A percentile compares a stretch with the other conserved stretches of the same genome.
Conservation (phyloP, 2,329 filamentous ascomycete genomes). For the Juglanconis juglandina region DNA sequence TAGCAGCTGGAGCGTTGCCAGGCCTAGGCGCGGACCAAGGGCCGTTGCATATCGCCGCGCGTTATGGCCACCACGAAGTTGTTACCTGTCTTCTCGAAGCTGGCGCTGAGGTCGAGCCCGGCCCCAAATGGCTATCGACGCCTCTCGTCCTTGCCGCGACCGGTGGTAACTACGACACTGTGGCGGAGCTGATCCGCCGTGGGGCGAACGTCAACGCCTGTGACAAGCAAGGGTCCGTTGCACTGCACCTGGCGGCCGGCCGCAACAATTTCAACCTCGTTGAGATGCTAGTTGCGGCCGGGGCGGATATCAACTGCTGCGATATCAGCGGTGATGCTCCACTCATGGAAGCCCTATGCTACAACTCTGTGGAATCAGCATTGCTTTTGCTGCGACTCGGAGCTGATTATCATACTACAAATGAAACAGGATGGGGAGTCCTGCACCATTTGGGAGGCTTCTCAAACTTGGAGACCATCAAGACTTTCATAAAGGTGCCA, state of each 20-base stretch:
- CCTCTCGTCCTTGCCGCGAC: neutral
- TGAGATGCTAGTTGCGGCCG: neutral
- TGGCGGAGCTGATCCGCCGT: neutral
- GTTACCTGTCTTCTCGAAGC: conserved; percentile 12
- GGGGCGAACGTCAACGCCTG: neutral
- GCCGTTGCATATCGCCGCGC: neutral
- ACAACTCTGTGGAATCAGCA: neutral
- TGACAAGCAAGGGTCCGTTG: neutral
- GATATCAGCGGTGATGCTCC: neutral
- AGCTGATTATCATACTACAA: neutral
- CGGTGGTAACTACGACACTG: neutral
- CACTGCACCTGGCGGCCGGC: neutral
- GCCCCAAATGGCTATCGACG: neutral
- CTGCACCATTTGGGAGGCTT: neutral
- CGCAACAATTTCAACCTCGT: neutral
- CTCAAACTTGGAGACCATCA: neutral
- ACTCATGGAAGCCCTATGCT: neutral
- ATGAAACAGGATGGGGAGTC: neutral
- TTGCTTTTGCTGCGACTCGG: neutral
- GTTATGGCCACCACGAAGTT: neutral
- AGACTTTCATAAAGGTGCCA: neutral
- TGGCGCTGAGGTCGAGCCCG: conserved; percentile 18
- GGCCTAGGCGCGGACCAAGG: neutral
- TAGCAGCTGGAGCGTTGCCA: neutral
- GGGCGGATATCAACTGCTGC: neutral